phyloP scores from a whole-genome alignment of 2,329 filamentous ascomycete genomes.

The Cladosporium sp. region DNA sequence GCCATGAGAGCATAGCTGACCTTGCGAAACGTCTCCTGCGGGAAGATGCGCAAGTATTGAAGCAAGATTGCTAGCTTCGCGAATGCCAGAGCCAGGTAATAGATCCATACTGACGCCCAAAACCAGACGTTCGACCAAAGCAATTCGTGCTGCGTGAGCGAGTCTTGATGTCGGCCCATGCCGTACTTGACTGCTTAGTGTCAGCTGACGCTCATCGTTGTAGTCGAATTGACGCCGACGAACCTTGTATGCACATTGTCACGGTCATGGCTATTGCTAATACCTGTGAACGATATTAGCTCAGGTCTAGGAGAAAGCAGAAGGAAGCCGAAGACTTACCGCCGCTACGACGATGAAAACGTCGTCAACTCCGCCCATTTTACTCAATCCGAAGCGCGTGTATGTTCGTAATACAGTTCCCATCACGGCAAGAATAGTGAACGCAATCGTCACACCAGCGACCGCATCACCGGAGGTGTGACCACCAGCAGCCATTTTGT shows the following conservation, averaged over 20 bases:
- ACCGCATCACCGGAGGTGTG: constrained; percentile 26
- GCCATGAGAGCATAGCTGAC: constrained; percentile 22
- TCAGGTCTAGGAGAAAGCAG: too few species aligned
- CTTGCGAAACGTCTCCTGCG: constrained; percentile 15
- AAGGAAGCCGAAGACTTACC: too few species aligned
- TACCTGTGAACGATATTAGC: constrained; percentile 11
- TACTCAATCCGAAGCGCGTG: constrained; percentile 15
- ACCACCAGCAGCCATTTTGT: constrained; percentile 12
- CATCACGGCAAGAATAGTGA: constrained; percentile 22
- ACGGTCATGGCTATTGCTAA: constrained; percentile 14
- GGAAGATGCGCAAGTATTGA: constrained; percentile 22
- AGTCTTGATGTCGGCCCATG: constrained; percentile 16
- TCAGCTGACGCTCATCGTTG: neutral
- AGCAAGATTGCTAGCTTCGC: constrained; percentile 22
- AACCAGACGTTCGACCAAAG: constrained; percentile 15
- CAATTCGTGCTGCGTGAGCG: constrained; percentile 9
- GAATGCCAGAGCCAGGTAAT: constrained; percentile 15
- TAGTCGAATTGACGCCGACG: neutral
- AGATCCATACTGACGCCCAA: constrained; percentile 18
- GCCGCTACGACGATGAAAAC: constrained; percentile 13
- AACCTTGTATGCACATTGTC: constrained; percentile 18
- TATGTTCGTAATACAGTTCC: constrained; percentile 19
- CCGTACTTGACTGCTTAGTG: constrained; percentile 16
- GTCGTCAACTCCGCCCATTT: constrained; percentile 19
- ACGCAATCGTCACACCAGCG: constrained; percentile 23